A percentile compares a stretch with the other conserved stretches of the same genome.
These are phyloP conservation scores for Leonotis leonurus DNA, from an alignment of 257 asterid species.

Conservation along the genomic window DNA sequence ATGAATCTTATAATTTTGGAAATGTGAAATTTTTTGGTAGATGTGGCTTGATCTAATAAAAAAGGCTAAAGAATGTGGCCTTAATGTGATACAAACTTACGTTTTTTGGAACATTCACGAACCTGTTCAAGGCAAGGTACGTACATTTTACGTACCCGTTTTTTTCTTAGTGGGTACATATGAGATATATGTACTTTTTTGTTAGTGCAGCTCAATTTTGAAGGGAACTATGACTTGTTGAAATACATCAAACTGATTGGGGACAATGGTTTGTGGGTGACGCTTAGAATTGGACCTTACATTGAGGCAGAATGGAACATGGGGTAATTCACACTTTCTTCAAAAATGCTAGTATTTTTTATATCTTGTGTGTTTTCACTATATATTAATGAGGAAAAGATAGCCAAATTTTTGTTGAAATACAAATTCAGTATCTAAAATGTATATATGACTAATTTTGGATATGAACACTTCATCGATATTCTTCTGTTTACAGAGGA, in stretches of 20 bases:
- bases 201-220: slow-evolving; percentile 47
- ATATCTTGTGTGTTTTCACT: no score
- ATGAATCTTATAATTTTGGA: neutral
- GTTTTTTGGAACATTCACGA: slow-evolving; percentile 92
- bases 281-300: slow-evolving; percentile 87
- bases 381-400: no score
- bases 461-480: no score
- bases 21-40: slow-evolving; percentile 17
- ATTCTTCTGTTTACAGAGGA: no score
- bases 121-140: slow-evolving; percentile 74
- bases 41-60: slow-evolving; percentile 75
- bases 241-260: slow-evolving; percentile 56
- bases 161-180: neutral
- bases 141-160: neutral
- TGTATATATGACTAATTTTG: no score
- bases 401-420: no score
- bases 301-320: slow-evolving; percentile 94
- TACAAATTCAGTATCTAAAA: no score
- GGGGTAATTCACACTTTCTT: slow-evolving; percentile 38
- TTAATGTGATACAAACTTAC: slow-evolving; percentile 71
- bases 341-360: no score
- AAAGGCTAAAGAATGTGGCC: slow-evolving; percentile 66
- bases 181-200: neutral
- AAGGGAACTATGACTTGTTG: slow-evolving; percentile 61
- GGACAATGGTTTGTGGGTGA: slow-evolving; percentile 66